Percentiles rank a stretch among this genome's conserved stretches.
These are phyloP conservation scores for Phoma sp. DNA, from an alignment of 2,329 filamentous ascomycete species.

Conservation along the genomic window DNA sequence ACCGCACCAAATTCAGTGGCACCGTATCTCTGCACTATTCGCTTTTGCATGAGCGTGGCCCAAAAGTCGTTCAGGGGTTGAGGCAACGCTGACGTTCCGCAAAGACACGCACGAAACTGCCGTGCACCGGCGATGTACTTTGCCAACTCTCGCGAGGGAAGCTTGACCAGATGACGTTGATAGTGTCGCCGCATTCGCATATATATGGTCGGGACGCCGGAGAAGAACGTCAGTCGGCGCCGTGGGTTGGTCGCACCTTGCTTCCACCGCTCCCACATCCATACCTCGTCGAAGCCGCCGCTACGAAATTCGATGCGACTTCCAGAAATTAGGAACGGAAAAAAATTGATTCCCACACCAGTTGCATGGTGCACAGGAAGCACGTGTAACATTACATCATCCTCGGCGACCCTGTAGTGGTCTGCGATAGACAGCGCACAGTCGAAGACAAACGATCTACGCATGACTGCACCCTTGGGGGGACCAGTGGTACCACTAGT, in stretches of 20 bases:
- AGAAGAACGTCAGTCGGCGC: conserved; percentile 44
- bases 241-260: conserved; percentile 32
- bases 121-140: conserved; percentile 55
- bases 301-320: conserved; percentile 46
- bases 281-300: conserved; percentile 45
- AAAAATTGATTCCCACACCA: conserved; percentile 47
- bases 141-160: conserved; percentile 36
- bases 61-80: conserved; percentile 61
- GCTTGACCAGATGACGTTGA: conserved; percentile 44
- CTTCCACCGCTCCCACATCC: conserved; percentile 48
- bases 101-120: conserved; percentile 52
- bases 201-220: conserved; percentile 48
- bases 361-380: conserved; percentile 49
- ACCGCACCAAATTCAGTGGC: conserved; percentile 55
- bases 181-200: conserved; percentile 48
- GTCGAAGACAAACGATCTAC: conserved; percentile 51
- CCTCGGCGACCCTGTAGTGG: conserved; percentile 40
- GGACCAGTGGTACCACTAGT: conserved; percentile 57
- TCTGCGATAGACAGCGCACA: conserved; percentile 43
- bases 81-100: conserved; percentile 59
- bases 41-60: conserved; percentile 53
- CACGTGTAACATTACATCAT: conserved; percentile 46
- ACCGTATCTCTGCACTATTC: conserved; percentile 55
- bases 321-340: conserved; percentile 44
- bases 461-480: conserved; percentile 57